phyloP scores from a whole-genome alignment of 2,329 filamentous ascomycete genomes.

The Diaporthe sp. region DNA sequence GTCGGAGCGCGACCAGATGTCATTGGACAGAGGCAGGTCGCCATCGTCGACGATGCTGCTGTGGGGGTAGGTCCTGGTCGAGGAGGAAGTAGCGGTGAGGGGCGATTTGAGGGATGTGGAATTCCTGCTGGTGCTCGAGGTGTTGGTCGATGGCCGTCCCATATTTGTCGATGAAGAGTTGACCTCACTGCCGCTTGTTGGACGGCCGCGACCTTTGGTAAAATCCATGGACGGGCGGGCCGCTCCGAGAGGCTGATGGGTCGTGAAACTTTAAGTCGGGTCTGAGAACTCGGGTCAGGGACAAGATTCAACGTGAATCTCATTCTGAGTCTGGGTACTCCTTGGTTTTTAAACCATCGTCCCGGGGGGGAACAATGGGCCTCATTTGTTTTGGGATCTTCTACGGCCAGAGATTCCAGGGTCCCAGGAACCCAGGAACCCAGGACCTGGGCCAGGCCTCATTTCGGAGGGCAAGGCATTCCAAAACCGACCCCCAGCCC shows the following conservation, averaged over 20 bases:
- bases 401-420: slow-evolving; percentile 21
- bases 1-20: slow-evolving; percentile 46
- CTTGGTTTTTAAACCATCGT: slow-evolving; percentile 23
- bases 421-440: slow-evolving; percentile 13
- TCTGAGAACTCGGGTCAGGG: slow-evolving; percentile 5
- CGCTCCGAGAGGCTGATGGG: slow-evolving; percentile 26
- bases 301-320: background rate
- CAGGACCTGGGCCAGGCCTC: slow-evolving; percentile 29
- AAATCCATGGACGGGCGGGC: slow-evolving; percentile 31
- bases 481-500: slow-evolving; percentile 8
- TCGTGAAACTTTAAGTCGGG: slow-evolving; percentile 16
- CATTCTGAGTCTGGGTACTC: slow-evolving; percentile 22
- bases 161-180: slow-evolving; percentile 16
- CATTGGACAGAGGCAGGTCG: slow-evolving; percentile 24
- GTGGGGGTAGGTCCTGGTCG: slow-evolving; percentile 36
- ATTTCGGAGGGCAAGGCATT: slow-evolving; percentile 28
- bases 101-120: slow-evolving; percentile 18
- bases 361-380: background rate
- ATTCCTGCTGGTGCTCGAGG: slow-evolving; percentile 29
- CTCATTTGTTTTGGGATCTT: slow-evolving; percentile 12
- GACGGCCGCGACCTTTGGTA: slow-evolving; percentile 21
- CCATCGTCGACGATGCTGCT: slow-evolving; percentile 36
- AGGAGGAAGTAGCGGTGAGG: slow-evolving; percentile 44
- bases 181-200: slow-evolving; percentile 19
- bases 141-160: slow-evolving; percentile 32